These are phyloP conservation scores for Oenanthe sinensis DNA, from an alignment of 129 eudicot species.

Conservation along the genomic window DNA sequence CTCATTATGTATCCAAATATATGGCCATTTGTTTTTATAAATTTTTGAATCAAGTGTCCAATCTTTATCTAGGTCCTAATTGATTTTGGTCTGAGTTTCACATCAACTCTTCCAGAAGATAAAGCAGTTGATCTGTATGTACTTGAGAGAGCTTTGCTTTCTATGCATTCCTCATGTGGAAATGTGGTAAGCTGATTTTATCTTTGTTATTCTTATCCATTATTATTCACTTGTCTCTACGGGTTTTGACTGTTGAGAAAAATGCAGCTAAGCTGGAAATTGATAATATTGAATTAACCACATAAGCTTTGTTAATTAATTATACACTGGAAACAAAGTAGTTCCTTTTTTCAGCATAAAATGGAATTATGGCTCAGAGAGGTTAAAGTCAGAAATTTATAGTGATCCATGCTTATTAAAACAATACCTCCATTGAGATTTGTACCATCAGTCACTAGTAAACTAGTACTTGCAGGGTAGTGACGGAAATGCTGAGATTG, in stretches of 20 bases:
- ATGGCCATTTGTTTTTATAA: background rate
- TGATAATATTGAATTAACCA: background rate
- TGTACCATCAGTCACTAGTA: background rate
- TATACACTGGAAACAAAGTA: background rate
- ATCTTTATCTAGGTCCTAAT: slow-evolving; percentile 49
- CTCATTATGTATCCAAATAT: background rate
- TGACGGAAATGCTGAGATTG: background rate
- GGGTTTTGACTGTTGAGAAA: background rate
- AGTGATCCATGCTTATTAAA: background rate
- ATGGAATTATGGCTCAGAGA: background rate
- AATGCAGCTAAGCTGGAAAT: background rate
- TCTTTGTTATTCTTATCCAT: background rate
- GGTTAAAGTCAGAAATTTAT: background rate
- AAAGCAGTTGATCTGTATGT: slow-evolving; percentile 97
- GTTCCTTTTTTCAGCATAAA: background rate
- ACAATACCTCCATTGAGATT: background rate
- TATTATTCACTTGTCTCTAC: background rate
- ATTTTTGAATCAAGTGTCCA: background rate
- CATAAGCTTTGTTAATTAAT: background rate
- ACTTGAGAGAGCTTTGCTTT: slow-evolving; percentile 85
- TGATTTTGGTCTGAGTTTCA: slow-evolving; percentile 90
- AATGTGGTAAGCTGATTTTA: slow-evolving; percentile 57
- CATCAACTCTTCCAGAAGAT: slow-evolving; percentile 93
- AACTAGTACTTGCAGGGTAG: background rate
- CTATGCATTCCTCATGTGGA: slow-evolving; percentile 98